Base-by-base conservation (phyloP, 1,284 basidiomycete genomes). In the Sutorius eximius region DNA sequence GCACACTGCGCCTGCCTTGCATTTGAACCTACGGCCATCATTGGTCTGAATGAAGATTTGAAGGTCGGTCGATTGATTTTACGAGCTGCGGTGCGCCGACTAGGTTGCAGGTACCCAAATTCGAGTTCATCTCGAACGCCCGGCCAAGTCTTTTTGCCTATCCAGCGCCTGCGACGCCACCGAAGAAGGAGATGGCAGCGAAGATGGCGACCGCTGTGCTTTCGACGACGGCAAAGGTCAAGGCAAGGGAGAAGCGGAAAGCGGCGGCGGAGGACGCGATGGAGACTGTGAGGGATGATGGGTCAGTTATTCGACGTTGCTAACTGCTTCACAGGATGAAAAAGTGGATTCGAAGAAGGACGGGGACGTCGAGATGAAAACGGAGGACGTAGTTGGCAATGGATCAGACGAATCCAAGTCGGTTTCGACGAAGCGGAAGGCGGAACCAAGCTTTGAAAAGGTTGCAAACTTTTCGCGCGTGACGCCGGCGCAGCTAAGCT, bases 171-270 rank as follows among this genome's bases (percentile, higher is more conserved):
- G 87, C 85, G 46, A 93, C 93, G 69, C 89, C 93, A 13, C 91
- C 91, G 2, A 91, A 93, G 73, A 95, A 93, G 75, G 94, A 96
- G 75, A 81, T 90, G 2, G 87, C 92, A 38, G 84, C 89, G 44
- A 96, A 95, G 73, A 87, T 95, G 51, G 91, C 91, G 36, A 89
- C 94, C 12, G 95, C 93, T 29, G 93, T 98, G 8, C 80, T 98
- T 40, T 96, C 93, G 7, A 98, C 95, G 1, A 98, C 95, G 1
- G 94, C 93, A 0, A 95, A 93, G 73, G 91, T 91, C 15, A 93
- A 93, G 70, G 93, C 94, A 3, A 82, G 95, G 59, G 93, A 94
- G 69, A 94, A 90, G 80, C 90, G 86, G 65, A 93, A 93, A 70
- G 90, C 88, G 44, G 89, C 81, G 33, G 86, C 82, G 10, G 90